Base-by-base conservation (phyloP, 73 alveolate genomes). In the Stentor coeruleus region DNA sequence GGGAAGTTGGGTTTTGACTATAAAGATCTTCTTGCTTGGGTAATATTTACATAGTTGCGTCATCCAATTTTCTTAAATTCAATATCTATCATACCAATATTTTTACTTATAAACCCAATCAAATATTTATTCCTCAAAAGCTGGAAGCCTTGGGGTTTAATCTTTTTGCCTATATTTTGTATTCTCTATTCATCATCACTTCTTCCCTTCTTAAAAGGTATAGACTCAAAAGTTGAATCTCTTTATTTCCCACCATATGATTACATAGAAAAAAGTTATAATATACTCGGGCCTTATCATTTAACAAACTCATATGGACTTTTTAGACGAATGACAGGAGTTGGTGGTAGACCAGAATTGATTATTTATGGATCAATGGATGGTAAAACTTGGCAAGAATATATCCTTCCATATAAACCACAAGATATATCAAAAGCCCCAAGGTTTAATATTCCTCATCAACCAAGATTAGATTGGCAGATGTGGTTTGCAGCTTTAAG, bases 391-490 rank as follows among this genome's bases (percentile, higher is more conserved):
- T 93, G 95, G 93, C 39, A 83, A 58, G 96, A 88, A 66, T 89
- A 89, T 59, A 87, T 83, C 49, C 84, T 93, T 77, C 40, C 59
- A 72, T 91, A 92, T 75, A 93, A 93, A 75, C 98, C 97, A 2
- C 91, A 93, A 37, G 66, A 88, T 3, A 39, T 72, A 15, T 74
- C 58, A 55, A 37, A 55, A 28, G 36, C 83, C 37, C 92, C 95
- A 11, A 59, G 74, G 38, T 74, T 91, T 73, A 91, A 86, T 28
- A 75, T 81, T 33, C 98, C 98, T 36, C 96, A 93, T 86, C 85
- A 93, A 76, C 98, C 98, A 1, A 81, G 98, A 80, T 83, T 93
- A 3, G 98, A 91, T 74, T 93, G 98, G 98, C 77, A 93, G 82
- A 76, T 93, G 55, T 93, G 98, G 97, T 93, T 93, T 77, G 82